Evolutionary conservation across 345 rosid species (phyloP).

Genomic region (Populus tremula): DNA sequence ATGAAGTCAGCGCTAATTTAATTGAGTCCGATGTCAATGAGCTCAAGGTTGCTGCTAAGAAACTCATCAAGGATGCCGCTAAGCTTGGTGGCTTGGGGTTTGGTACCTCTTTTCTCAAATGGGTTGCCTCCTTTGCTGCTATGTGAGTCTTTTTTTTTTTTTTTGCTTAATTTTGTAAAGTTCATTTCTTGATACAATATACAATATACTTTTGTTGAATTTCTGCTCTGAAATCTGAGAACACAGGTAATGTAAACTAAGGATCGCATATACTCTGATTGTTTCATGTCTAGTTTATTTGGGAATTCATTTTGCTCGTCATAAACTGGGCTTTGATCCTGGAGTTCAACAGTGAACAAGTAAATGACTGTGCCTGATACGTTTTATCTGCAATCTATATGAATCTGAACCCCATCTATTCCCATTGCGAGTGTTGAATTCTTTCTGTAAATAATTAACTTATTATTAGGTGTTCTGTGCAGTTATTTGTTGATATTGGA

Average conservation of each 20-base stretch:
- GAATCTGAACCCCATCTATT: no score
- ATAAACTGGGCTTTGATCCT: no score
- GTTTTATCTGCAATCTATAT: no score
- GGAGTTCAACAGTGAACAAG: no score
- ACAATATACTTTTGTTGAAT: neutral
- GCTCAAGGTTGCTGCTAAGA: conserved; percentile 51
- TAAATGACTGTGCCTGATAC: no score
- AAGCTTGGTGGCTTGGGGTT: conserved; percentile 68
- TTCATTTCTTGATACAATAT: neutral
- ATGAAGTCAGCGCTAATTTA: conserved; percentile 35
- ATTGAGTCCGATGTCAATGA: conserved; percentile 63
- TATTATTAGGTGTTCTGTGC: conserved; percentile 18
- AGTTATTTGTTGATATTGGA: conserved; percentile 85
- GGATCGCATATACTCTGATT: no score
- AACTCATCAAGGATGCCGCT: conserved; percentile 48
- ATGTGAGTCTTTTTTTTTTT: conserved; percentile 40
- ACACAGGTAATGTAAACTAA: no score
- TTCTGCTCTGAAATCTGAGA: neutral
- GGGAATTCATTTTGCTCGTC: no score
- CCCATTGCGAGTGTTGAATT: no score
- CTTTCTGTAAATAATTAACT: neutral
- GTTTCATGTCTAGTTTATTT: no score
- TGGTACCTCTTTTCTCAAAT: conserved; percentile 78
- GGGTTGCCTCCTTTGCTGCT: conserved; percentile 83
- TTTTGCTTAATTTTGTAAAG: neutral